Base-by-base conservation (phyloP, 139 green algal species). In the Coccomyxa sp. region DNA sequence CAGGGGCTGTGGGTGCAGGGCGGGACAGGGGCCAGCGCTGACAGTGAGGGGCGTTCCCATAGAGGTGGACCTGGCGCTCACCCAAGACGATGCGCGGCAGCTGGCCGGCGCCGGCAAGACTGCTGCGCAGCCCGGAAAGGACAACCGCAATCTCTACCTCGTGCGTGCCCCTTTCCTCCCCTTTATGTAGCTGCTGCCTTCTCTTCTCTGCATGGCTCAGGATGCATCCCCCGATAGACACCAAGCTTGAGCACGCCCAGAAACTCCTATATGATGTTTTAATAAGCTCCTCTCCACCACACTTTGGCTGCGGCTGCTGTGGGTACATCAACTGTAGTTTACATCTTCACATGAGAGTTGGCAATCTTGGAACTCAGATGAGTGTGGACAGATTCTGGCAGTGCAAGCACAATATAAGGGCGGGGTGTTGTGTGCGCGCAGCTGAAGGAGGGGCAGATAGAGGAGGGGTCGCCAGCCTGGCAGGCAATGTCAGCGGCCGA, bases 81-180 rank as follows among this genome's bases (percentile, higher is more conserved):
- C 77, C 51, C 86, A 90, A 45, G 88, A 96, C 13, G 91, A 84
- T 23, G 90, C 89, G 28, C 87, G 93, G 38, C 84, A 67, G 16
- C 84, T 96, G 27, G 91, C 90, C n/a, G 79, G 79, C 16, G 58
- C 84, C 67, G 28, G 58, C 14, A 82, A 77, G 10, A 76, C 76
- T 0, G 58, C 27, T 7, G 67, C 59, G 21, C 77, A 17, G 28
- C 38, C 71, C 18, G 30, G 82, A 80, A 86, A 87, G 81, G 94
- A 98, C 87, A 92, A 92, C 71, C 88, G 95, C 28, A 97, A 98
- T 86, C 81, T 98, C 59, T 95, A 97, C 83, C 91, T 98, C 79
- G 88, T 90, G 45, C 31, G 76, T 57, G 28, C 25, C 16, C 67
- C 14, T 15, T 58, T 51, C 13, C 58, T 71, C 63, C 63, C 63